Base-by-base conservation (phyloP, 768 basidiomycete genomes). In the Suillus variegatus region DNA sequence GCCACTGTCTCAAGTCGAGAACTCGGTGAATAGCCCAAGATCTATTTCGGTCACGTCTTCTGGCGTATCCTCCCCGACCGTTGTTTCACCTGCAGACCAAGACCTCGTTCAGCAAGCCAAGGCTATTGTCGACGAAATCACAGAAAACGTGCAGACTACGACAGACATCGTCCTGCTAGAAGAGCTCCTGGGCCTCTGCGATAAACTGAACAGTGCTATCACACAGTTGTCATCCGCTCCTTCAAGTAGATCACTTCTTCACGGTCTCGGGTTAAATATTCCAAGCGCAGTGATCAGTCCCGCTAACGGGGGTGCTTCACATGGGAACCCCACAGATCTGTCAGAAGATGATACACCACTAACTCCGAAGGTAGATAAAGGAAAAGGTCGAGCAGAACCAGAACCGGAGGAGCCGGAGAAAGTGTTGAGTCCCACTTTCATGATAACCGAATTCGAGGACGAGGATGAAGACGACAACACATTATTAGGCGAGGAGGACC, bases 281-380 rank as follows among this genome's bases (percentile, higher is more conserved):
- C 77, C 81, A 28, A 70, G 58, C 35, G 67, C 60, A 13, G 64
- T 68, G 13, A 61, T 69, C 43, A 73, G 71, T 3, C 71, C 67
- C 10, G 73, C 74, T 2, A 81, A 76, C 8, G 82, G 80, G 4
- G 71, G 77, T 13, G 61, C 66, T 32, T 51, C 65, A 10, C 62
- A 69, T 4, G 62, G 56, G 9, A 61, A 52, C 28, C 64, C 52
- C 4, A 18, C 36, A 20, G 64, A 61, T 13, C 63, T 32, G 40
- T 65, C 64, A 3, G 69, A 56, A 25, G 67, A 67, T 6, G 77
- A 77, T 2, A 65, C 68, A 25, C 85, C 81, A 16, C 78, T 83
- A 49, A 91, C 89, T 22, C 90, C 91, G 0, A 83, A 83, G 57
- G 72, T 89, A 18, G 91, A 94, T 75, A 94, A 94, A 74, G 93